Base-by-base conservation (phyloP, 2,329 filamentous ascomycete genomes). In the Monosporascus sp. region DNA sequence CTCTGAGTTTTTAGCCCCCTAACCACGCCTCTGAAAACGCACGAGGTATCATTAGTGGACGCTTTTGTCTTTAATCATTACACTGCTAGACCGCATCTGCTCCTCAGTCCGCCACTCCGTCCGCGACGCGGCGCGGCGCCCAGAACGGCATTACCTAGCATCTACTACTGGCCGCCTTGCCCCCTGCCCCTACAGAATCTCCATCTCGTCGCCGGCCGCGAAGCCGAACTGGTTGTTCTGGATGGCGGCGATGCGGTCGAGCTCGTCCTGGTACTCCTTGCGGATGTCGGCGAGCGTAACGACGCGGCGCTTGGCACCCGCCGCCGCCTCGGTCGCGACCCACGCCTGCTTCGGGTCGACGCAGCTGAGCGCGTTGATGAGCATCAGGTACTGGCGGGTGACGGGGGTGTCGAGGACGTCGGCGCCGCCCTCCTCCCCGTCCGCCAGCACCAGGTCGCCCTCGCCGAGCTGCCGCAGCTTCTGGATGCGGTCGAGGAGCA, bases 311-410 rank as follows among this genome's bases (percentile, higher is more conserved):
- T 87, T 88, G 15, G 70, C 63, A 28, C 51, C 56, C 5, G 58
- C 54, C 24, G 53, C 52, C 44, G 71, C 72, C 60, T 80, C 74
- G n/a, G 75, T 70, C 48, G 82, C 85, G 68, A 96, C 83, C 82
- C 95, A 99, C 1, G 87, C 87, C 64, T 96, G 84, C 60, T 81
- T 84, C 54, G 85, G 77, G 48, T 89, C 85, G 41, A 97, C 91
- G 58, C 91, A 96, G 60, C 88, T 90, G 56, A 99, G 77, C 1
- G 91, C 87, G 68, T 99, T 99, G 74, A 99, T 96, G 45, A 99
- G 81, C 56, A 91, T 80, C n/a, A 97, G 75, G 63, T 96, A 94
- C 64, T 90, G 87, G 61, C 88, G 83, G 47, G 87, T 85, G 35
- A 89, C 78, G 1, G 79, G 77, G 0, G 84, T 87, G 60, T 87